Base-by-base conservation (phyloP, 345 rosid genomes). In the Passiflora organensis region DNA sequence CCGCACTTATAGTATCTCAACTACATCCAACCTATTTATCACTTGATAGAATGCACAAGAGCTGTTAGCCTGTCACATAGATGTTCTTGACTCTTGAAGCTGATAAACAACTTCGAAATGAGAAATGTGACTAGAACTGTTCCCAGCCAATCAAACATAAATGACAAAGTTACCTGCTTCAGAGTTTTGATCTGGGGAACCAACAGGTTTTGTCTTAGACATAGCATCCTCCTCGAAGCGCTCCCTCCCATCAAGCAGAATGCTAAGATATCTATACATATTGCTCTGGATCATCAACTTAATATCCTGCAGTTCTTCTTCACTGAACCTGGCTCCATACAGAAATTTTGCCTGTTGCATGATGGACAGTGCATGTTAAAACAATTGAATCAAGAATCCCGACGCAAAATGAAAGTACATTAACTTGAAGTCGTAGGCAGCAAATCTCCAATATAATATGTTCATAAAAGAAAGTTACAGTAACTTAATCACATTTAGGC, bases 271-370 rank as follows among this genome's bases (percentile, higher is more conserved):
- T 55, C 65, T 75, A 67, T 78, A 83, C 77, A 83, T 68, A 44
- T 75, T 78, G 56, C 86, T 80, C 60, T 83, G 90, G 66, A 83
- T 83, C 79, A 81, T 76, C 24, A 76, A 68, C 72, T 83, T 83
- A 54, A 81, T 75, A 56, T 63, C 59, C 63, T 77, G 78, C 55
- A 77, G 65, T 68, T 83, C 90, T 42, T 81, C 84, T 39, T 65
- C 32, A 28, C 76, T 72, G 64, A 81, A 83, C 22, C 48, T 63
- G 51, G 73, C 75, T 41, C 81, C 88, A 55, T 78, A 83, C 50
- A 83, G 59, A 60, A 81, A 64, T 38, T 77, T 80, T 11, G 79
- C 82, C 86, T 83, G 75, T 51, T 45, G 53, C 32, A 34, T 32
- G 14, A 41, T 41, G 43, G n/a, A 41, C 13, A 41, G n/a, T 4